phyloP scores from a whole-genome alignment of 306 rosid genomes.

The Vigna hirtella region DNA sequence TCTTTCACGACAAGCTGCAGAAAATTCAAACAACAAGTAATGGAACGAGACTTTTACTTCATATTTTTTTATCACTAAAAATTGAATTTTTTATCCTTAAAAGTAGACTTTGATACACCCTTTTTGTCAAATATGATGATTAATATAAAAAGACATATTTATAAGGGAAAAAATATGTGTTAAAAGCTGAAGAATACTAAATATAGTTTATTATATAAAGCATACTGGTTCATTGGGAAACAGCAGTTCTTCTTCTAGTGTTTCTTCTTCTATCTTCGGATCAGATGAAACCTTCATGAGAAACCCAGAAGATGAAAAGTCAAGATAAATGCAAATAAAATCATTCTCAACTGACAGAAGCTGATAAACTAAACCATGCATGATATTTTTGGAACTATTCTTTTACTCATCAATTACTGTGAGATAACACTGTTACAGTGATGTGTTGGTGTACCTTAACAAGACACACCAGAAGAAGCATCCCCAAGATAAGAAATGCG shows the following conservation, averaged over 20 bases:
- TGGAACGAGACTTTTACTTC: neutral
- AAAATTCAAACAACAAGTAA: neutral
- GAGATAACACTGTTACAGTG: neutral
- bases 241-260: conserved; percentile 39
- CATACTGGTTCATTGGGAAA: conserved; percentile 34
- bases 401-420: neutral
- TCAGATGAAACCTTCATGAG: conserved; percentile 60
- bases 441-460: conserved; percentile 35
- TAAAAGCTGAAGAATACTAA: neutral
- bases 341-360: neutral
- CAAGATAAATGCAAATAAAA: neutral
- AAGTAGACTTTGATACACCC: neutral
- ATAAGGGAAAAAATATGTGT: neutral
- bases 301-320: neutral
- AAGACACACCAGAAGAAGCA: conserved; percentile 47
- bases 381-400: neutral
- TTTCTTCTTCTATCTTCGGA: conserved; percentile 44
- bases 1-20: conserved; percentile 51
- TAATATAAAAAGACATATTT: neutral
- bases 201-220: neutral
- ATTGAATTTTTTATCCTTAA: neutral
- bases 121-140: neutral
- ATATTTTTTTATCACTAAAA: no score
- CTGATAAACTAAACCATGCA: neutral
- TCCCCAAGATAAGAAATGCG: conserved; percentile 39